Base-by-base conservation (phyloP, 2,329 filamentous ascomycete genomes). In the Volutella citrinella region DNA sequence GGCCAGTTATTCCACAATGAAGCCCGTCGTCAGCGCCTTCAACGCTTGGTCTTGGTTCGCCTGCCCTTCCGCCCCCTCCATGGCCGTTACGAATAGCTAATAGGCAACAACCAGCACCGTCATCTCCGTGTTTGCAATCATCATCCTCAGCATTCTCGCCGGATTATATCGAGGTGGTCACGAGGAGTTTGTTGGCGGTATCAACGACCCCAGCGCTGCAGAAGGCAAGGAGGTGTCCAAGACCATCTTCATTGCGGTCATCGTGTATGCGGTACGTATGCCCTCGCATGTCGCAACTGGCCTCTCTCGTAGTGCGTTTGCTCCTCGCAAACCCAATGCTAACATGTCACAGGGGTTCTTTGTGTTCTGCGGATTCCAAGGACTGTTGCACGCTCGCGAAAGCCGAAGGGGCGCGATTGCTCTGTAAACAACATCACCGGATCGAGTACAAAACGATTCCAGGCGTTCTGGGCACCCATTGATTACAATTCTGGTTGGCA, bases 11-110 rank as follows among this genome's bases (percentile, higher is more conserved):
- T n/a, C 64, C 70, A 78, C 56, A 59, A 96, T 96, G 90, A 96
- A 96, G 82, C 90, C 91, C 51, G 73, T 97, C 60, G 87, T 97
- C 53, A 85, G 87, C 59, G 83, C 88, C 49, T 78, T 90, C 70
- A 90, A 95, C 70, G 91, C 90, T 57, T 96, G 90, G 89, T 87
- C 82, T 71, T 95, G 90, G 90, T 96, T 72, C 59, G 80, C 63
- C 39, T 40, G 45, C 37, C 30, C 47, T 29, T 36, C 22, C 26
- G 37, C n/a, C n/a, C n/a, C n/a, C n/a, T n/a, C n/a, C n/a, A n/a
- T n/a, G n/a, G n/a, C n/a, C n/a, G n/a, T n/a, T n/a, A n/a, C n/a
- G n/a, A 51, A 57, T 47, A 35, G 20, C 20, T 22, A 22, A 22
- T 22, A 9, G 20, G 37, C 10, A 25, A 37, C 28, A 25, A 42